Percentiles rank a stretch among this genome's conserved stretches.
phyloP scores from a whole-genome alignment of 2,329 filamentous ascomycete species.

The Fusarium mundagurra region DNA sequence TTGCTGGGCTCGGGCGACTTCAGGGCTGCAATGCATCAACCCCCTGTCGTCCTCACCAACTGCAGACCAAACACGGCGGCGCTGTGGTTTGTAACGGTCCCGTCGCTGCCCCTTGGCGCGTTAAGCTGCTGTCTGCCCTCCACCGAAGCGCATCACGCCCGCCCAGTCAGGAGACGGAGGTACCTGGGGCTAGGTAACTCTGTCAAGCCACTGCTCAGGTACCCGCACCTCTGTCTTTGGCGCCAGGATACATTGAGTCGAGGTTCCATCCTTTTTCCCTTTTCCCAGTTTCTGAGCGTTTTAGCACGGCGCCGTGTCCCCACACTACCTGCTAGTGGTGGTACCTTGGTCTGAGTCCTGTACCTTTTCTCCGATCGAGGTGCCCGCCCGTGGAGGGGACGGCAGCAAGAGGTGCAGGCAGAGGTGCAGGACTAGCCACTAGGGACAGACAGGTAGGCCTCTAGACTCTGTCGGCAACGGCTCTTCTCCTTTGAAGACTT shows the following conservation, averaged over 20 bases:
- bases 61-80: conserved; percentile 13
- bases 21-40: conserved; percentile 36
- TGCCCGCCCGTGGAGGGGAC: conserved; percentile 15
- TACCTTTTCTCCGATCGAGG: conserved; percentile 31
- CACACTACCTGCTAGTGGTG: conserved; percentile 20
- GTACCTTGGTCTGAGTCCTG: conserved; percentile 23
- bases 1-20: conserved; percentile 26
- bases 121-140: conserved; percentile 28
- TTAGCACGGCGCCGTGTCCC: conserved; percentile 21
- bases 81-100: conserved; percentile 35
- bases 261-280: conserved; percentile 33
- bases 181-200: conserved; percentile 33
- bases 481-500: conserved; percentile 47
- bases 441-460: not conserved
- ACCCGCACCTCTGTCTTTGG: conserved; percentile 31
- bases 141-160: conserved; percentile 17
- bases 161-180: conserved; percentile 32
- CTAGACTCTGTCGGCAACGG: conserved; percentile 22
- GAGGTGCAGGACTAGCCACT: conserved; percentile 21
- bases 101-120: conserved; percentile 34
- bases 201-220: conserved; percentile 29
- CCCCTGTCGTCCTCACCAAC: conserved; percentile 17
- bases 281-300: conserved; percentile 28
- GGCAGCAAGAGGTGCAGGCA: conserved; percentile 8
- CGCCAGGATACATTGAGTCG: conserved; percentile 23